These are phyloP conservation scores for Claviceps maximensis DNA, from an alignment of 2,329 filamentous ascomycete species.

Conservation along the genomic window DNA sequence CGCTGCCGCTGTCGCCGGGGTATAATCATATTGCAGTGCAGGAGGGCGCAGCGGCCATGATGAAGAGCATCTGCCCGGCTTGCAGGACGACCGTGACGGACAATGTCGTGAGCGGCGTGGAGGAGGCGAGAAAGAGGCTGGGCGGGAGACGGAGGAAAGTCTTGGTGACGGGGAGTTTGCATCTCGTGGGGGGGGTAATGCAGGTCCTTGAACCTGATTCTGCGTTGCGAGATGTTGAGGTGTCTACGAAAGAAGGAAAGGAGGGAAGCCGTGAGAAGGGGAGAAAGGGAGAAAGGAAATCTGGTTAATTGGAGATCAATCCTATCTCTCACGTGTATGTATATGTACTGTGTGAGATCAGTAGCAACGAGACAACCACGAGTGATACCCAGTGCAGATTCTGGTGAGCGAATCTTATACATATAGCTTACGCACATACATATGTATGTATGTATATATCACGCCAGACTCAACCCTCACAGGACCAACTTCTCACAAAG, in stretches of 20 bases:
- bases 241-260: too few species aligned
- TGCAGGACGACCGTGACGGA: constrained; percentile 38
- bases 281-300: neutral
- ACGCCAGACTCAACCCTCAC: too few species aligned
- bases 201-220: constrained; percentile 48
- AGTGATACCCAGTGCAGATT: neutral
- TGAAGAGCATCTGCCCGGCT: constrained; percentile 40
- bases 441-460: neutral
- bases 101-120: constrained; percentile 60
- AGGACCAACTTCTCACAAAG: constrained; percentile 17
- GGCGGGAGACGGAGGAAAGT: constrained; percentile 29
- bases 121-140: constrained; percentile 33
- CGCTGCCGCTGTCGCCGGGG: constrained; percentile 10
- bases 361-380: neutral
- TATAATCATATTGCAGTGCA: constrained; percentile 42
- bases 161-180: constrained; percentile 70
- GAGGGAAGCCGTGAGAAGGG: too few species aligned
- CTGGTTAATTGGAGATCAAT: too few species aligned
- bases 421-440: too few species aligned
- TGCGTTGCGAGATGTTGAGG: constrained; percentile 18
- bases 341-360: neutral
- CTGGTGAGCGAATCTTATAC: too few species aligned
- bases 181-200: constrained; percentile 69
- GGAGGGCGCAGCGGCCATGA: constrained; percentile 46
- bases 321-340: neutral